Base-by-base conservation (phyloP, 2,329 filamentous ascomycete genomes). In the Phyllosticta capitalensis region DNA sequence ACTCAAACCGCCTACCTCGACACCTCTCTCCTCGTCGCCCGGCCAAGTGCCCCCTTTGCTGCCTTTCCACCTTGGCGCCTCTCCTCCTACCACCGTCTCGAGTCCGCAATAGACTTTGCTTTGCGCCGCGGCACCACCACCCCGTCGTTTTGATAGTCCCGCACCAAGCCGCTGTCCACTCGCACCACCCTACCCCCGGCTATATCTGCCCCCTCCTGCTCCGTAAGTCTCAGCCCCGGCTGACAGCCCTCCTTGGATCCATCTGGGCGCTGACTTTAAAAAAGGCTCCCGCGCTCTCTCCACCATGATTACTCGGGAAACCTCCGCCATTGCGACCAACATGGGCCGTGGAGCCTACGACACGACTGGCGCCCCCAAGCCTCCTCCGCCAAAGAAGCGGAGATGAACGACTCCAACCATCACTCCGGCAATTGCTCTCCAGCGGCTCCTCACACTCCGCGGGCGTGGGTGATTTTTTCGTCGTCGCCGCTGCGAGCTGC, bases 331-430 rank as follows among this genome's bases (percentile, higher is more conserved):
- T 33, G 68, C 71, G 56, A 72, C 66, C 67, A 76, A 76, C 71
- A 78, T 78, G 76, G 76, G 75, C 61, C 75, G 76, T 64, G 76
- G 76, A 62, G 75, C 75, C 62, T 78, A 78, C 68, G 76, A 78
- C 65, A 78, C 75, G 26, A 78, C 76, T n/a, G 76, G 76, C 63
- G 74, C 75, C n/a, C 72, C 74, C 55, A 76, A 77, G 68, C 75
- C 75, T 2, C 71, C 71, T 50, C 73, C 71, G 56, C 71, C 74
- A 52, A 74, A 75, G 65, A 66, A 66, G 64, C 65, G 68, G 71
- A 74, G 72, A 67, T 61, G 53, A 62, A 26, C 51, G 38, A n/a
- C 14, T 45, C 38, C 9, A 49, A 28, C 52, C 33, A 52, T 10
- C 48, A 24, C 21, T 22, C 7, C 54, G 49, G 21, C 38, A 49